Evolutionary conservation across 1,139 yeast genomes (phyloP).

Genomic region (Hyphopichia khmerensis): DNA sequence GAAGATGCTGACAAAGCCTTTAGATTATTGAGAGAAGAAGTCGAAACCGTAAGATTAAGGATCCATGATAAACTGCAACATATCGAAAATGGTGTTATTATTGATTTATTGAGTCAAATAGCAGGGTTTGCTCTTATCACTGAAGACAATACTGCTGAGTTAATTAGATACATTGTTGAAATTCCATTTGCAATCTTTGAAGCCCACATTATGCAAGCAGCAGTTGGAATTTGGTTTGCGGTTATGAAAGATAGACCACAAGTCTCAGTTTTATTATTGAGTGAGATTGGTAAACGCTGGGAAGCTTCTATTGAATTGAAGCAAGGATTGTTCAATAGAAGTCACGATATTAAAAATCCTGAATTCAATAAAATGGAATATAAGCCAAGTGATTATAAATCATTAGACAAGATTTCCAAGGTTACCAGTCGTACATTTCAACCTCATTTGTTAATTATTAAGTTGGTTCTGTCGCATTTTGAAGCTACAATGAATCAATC

Average conservation of each 20-base stretch:
- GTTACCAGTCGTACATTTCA: conserved; percentile 54
- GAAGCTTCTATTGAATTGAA: conserved; percentile 59
- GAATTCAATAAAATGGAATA: conserved; percentile 83
- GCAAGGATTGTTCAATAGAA: conserved; percentile 66
- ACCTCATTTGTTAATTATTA: conserved; percentile 70
- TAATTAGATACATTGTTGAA: conserved; percentile 58
- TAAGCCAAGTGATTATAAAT: conserved; percentile 73
- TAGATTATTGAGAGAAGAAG: conserved; percentile 18
- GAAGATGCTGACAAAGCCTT: conserved; percentile 32
- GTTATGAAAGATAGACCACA: conserved; percentile 66
- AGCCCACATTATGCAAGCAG: conserved; percentile 59
- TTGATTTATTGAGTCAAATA: conserved; percentile 46
- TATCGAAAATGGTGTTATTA: conserved; percentile 29
- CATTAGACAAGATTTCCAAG: conserved; percentile 53
- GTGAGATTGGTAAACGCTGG: conserved; percentile 71
- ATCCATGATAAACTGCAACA: conserved; percentile 10
- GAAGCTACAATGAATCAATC: conserved; percentile 79
- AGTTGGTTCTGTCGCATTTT: conserved; percentile 75
- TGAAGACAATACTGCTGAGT: conserved; percentile 46
- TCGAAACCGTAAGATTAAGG: conserved; percentile 5
- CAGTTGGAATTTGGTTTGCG: conserved; percentile 78
- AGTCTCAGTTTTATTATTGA: conserved; percentile 58
- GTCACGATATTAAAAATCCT: conserved; percentile 58
- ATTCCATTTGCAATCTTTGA: conserved; percentile 72
- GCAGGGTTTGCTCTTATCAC: conserved; percentile 51